These are phyloP conservation scores for Coemansia sp. DNA, from an alignment of 192 early-diverging fungal genomes.

Conservation along the genomic window DNA sequence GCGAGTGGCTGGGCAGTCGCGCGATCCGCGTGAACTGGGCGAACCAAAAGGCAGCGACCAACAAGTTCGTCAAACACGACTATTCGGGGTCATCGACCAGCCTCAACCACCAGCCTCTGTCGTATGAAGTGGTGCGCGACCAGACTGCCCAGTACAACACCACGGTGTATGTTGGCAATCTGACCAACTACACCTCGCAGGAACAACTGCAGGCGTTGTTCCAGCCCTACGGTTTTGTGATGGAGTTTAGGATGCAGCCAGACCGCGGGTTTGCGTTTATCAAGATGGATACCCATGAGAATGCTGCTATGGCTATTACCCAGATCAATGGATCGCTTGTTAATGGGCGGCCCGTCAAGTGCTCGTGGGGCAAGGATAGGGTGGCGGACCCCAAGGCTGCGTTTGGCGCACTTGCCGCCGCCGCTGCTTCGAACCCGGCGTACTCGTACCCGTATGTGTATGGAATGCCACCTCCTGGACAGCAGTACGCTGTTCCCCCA, in stretches of 20 bases:
- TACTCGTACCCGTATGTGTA: constrained; percentile 58
- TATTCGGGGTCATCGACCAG: background rate
- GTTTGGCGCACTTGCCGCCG: constrained; percentile 43
- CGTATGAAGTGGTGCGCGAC: constrained; percentile 71
- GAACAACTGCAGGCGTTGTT: constrained; percentile 73
- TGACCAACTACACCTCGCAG: constrained; percentile 76
- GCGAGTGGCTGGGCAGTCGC: constrained; percentile 83
- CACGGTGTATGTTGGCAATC: constrained; percentile 89
- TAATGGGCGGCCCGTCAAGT: constrained; percentile 78
- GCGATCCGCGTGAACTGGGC: constrained; percentile 95
- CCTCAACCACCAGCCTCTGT: constrained; percentile 34
- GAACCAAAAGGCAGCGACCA: constrained; percentile 70
- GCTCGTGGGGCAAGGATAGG: constrained; percentile 90
- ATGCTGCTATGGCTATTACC: constrained; percentile 87
- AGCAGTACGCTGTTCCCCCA: constrained; percentile 41
- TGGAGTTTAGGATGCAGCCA: constrained; percentile 82
- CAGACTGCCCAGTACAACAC: constrained; percentile 84
- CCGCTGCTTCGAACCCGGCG: constrained; percentile 48
- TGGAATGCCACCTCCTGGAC: constrained; percentile 45
- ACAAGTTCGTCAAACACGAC: constrained; percentile 23
- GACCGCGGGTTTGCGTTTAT: constrained; percentile 93
- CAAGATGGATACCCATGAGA: constrained; percentile 91
- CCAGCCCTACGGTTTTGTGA: constrained; percentile 75
- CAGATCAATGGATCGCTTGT: constrained; percentile 72
- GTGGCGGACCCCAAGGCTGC: constrained; percentile 56